Evolutionary conservation across 495 filamentous ascomycete species (phyloP).

Genomic region (Apodospora peruviana): DNA sequence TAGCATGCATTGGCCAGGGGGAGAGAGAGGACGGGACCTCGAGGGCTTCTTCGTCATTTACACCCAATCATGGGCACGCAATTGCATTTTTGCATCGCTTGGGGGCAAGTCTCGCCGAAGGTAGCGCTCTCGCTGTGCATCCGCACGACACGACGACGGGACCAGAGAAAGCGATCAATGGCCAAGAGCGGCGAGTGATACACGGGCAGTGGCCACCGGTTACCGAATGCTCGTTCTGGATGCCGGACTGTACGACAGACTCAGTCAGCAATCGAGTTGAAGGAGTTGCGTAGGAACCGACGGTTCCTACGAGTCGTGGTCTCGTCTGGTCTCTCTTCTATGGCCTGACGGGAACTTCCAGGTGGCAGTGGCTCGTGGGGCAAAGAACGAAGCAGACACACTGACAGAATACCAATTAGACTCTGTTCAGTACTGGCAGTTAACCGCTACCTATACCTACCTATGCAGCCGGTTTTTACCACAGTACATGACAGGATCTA

Average conservation of each 20-base stretch:
- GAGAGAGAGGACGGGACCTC: background rate
- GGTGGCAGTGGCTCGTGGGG: too few species aligned
- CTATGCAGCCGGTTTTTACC: too few species aligned
- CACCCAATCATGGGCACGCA: background rate
- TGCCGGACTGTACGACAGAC: too few species aligned
- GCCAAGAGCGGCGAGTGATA: slow-evolving; percentile 10
- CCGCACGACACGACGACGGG: background rate
- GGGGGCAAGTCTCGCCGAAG: slow-evolving; percentile 4
- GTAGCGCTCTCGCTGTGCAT: slow-evolving; percentile 2
- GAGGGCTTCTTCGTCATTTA: background rate
- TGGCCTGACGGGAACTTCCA: too few species aligned
- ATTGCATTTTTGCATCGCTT: slow-evolving; percentile 1
- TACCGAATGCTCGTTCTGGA: background rate
- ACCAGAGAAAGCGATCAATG: slow-evolving; percentile 1
- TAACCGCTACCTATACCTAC: too few species aligned
- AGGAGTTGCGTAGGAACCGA: too few species aligned
- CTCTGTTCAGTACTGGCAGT: too few species aligned
- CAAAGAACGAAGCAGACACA: too few species aligned
- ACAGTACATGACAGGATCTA: too few species aligned
- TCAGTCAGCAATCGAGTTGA: too few species aligned
- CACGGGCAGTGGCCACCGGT: background rate
- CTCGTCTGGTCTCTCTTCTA: too few species aligned
- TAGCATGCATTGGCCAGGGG: slow-evolving; percentile 5
- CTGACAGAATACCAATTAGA: too few species aligned
- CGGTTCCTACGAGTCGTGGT: background rate